Evolutionary conservation across 768 basidiomycete genomes (phyloP).

Genomic region (Russula lepida): DNA sequence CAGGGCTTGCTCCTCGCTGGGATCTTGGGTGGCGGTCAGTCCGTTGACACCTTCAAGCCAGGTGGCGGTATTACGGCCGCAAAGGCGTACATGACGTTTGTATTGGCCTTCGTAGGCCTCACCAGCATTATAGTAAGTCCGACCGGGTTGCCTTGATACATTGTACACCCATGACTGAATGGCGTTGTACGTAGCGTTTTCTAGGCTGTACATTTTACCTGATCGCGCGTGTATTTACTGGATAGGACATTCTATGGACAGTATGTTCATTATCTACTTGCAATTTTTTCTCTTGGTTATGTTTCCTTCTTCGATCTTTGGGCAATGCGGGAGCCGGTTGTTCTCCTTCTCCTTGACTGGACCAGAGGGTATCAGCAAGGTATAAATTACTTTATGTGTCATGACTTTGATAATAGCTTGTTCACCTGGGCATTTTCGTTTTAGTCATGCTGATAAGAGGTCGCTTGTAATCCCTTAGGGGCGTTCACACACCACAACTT

Average conservation of each 20-base stretch:
- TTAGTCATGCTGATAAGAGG: neutral
- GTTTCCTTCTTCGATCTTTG: neutral
- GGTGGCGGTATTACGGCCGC: conserved; percentile 43
- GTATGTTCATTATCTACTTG: neutral
- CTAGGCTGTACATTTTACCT: conserved; percentile 50
- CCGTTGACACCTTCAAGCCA: conserved; percentile 51
- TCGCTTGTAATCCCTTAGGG: neutral
- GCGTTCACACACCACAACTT: neutral
- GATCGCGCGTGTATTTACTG: conserved; percentile 43
- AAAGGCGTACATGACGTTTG: conserved; percentile 71
- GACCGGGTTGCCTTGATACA: neutral
- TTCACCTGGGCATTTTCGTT: neutral
- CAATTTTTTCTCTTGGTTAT: neutral
- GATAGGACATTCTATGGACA: conserved; percentile 25
- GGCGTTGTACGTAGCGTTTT: conserved; percentile 38
- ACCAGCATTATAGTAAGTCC: conserved; percentile 52
- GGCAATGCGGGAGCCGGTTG: neutral
- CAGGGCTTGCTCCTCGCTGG: conserved; percentile 62
- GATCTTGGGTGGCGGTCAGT: conserved; percentile 56
- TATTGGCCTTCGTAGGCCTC: conserved; percentile 74
- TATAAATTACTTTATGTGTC: neutral
- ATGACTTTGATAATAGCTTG: neutral
- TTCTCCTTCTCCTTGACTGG: neutral
- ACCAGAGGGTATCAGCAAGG: neutral
- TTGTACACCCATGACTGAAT: conserved; percentile 17